Evolutionary conservation across 2,329 filamentous ascomycete species (phyloP), one percentile per base, ranked within the genome.

Genomic region (Chaetomiaceae sp.): DNA sequence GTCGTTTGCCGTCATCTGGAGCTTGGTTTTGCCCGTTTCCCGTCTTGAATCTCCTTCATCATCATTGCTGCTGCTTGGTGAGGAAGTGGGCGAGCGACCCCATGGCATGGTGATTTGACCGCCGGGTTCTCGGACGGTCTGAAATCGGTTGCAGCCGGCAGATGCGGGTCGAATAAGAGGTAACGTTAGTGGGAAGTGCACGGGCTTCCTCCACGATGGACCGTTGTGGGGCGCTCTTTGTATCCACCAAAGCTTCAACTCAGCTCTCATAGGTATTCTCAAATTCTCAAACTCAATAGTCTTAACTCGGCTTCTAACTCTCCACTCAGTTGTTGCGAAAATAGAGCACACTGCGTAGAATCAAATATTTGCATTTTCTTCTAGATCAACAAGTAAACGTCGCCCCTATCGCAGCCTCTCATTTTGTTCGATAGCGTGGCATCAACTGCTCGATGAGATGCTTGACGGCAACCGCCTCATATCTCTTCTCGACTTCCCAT

Each of bases 41-140:
- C 21, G 23, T 30, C 13, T 32, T 23, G 38, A 11, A 3, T 21
- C 16, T 1, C 20, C 46, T 14, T 51, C 52, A 37, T 59, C 48
- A 51, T 59, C 50, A 32, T 46, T 55, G 49, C 53, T 46, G 49
- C 53, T 46, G 37, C 23, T 48, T 25, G 48, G 41, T 23, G 53
- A 27, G 10, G 56, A 54, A 32, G 52, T 49, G 18, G 53, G 45
- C 43, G 48, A 41, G 16, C 40, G 29, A 41, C 58, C 46, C 61
- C 60, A 63, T 61, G 56, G 57, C 60, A 63, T 59, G 53, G 44
- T 59, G 44, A 16, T 51, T 51, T 23, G 43, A 36, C 51, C 16
- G 41, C 34, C 13, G 11, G 16, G 7, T 25, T 47, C 29, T 11
- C 18, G 37, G 51, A 11, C 30, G 27, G 30, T 41, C 23, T 33